Evolutionary conservation across 2,329 filamentous ascomycete species (phyloP).

Genomic region (Clonostachys chloroleuca): DNA sequence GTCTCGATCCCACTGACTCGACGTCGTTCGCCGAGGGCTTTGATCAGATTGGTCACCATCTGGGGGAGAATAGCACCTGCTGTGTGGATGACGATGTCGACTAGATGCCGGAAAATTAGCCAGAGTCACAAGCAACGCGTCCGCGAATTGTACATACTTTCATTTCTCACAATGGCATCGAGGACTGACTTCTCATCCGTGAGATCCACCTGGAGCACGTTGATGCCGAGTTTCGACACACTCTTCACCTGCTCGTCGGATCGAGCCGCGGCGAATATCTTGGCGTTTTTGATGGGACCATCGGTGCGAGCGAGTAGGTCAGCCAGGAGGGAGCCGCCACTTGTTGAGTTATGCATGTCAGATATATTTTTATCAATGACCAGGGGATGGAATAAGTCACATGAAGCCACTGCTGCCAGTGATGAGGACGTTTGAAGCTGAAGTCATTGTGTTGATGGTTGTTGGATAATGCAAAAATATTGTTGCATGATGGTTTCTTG

Average conservation of each 20-base stretch:
- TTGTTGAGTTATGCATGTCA: constrained; percentile 1
- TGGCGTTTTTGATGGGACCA: constrained; percentile 10
- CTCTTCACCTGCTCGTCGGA: constrained; percentile 21
- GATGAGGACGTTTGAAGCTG: constrained; percentile 18
- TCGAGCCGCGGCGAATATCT: constrained; percentile 23
- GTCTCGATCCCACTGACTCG: constrained; percentile 12
- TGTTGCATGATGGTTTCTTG: too few species aligned
- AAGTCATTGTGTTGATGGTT: too few species aligned
- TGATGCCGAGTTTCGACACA: constrained; percentile 20
- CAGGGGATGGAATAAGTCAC: constrained; percentile 4
- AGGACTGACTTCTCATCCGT: constrained; percentile 15
- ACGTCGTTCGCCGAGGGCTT: constrained; percentile 21
- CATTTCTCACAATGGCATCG: constrained; percentile 10
- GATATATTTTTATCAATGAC: background rate
- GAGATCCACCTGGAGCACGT: constrained; percentile 22
- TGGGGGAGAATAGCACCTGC: constrained; percentile 19
- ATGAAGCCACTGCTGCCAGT: constrained; percentile 29
- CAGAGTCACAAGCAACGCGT: too few species aligned
- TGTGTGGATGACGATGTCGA: constrained; percentile 27
- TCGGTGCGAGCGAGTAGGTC: constrained; percentile 16
- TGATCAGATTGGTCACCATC: constrained; percentile 18
- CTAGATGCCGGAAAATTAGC: constrained; percentile 8
- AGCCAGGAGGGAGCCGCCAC: constrained; percentile 27
- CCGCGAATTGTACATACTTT: constrained; percentile 11
- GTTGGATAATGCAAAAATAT: too few species aligned